Base-by-base conservation (phyloP, 148 eudicot species). In the Gaultheria prostrata region DNA sequence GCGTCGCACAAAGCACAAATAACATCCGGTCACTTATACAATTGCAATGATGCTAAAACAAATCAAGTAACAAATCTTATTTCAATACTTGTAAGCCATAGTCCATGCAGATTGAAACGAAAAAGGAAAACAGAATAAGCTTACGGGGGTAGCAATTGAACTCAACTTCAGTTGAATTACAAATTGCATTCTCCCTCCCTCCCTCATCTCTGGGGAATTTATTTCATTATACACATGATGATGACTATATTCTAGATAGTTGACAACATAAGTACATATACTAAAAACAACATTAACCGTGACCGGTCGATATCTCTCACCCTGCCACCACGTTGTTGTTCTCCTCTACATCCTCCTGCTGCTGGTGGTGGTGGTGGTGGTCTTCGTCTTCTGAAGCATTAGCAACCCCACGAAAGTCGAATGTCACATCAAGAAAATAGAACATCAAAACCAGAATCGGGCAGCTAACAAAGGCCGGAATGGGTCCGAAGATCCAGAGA, bases 401-500 rank as follows among this genome's bases (percentile, higher is more conserved):
- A 20, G 28, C 7, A 7, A 80, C 74, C 83, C 32, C 46, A 3
- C 86, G 79, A 59, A 88, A 87, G 46, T 94, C 93, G 11, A 84
- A 82, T 0, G 91, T 87, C 26, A 91, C 77, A 80, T 94, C 98
- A 48, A 94, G 90, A 82, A 92, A 96, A 84, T 89, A 91, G 78
- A 96, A 86, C 87, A 90, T 21, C 51, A 88, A 56, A 33, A 92
- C 94, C 85, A 96, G 79, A 43, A 85, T 76, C 51, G 86, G 1
- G 53, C 95, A 91, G 78, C 96, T 39, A 39, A 39, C 43, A 39
- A 39, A 39, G 43, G 43, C 43, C 43, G 43, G 43, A 39, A 39
- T 39, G 43, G 43, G 43, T 6, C 99, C 99, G 39, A 96, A 96
- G 15, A 96, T 85, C 98, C 98, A 94, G 32, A 96, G 83, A 65